A percentile compares a stretch with the other conserved stretches of the same genome.
phyloP scores from a whole-genome alignment of 768 basidiomycete species.

The Lactifluus rugatus region DNA sequence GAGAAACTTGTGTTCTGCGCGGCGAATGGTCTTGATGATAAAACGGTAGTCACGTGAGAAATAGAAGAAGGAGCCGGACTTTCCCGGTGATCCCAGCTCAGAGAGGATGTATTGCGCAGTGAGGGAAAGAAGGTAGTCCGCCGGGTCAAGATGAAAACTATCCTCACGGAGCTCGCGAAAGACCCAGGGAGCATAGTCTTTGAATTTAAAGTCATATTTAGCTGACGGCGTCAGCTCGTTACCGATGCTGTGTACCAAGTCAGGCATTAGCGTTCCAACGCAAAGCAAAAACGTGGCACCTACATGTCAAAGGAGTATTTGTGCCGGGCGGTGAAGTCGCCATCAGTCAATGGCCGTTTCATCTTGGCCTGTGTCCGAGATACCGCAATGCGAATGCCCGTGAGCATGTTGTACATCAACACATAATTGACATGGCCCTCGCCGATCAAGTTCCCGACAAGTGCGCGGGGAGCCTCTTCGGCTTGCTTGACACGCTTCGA shows the following conservation, averaged over 20 bases:
- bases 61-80: constrained; percentile 98
- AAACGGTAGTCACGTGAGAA: constrained; percentile 98
- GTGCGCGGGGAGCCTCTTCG: constrained; percentile 30
- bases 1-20: constrained; percentile 90
- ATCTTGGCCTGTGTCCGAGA: constrained; percentile 96
- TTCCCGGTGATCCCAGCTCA: constrained; percentile 95
- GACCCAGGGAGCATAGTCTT: constrained; percentile 97
- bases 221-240: constrained; percentile 98
- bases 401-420: constrained; percentile 99
- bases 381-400: constrained; percentile 92
- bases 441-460: constrained; percentile 95
- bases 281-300: constrained; percentile 25
- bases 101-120: constrained; percentile 97
- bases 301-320: constrained; percentile 98
- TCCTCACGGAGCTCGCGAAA: constrained; percentile 94
- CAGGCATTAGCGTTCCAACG: background rate
- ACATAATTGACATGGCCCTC: constrained; percentile 98
- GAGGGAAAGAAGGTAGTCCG: constrained; percentile 93
- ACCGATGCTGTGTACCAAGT: constrained; percentile 52
- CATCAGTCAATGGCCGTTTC: constrained; percentile 69
- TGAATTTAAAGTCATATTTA: constrained; percentile 99
- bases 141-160: constrained; percentile 90
- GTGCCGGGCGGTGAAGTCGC: constrained; percentile 82
- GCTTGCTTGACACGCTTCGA: constrained; percentile 59
- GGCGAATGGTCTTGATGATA: constrained; percentile 98